These are phyloP conservation scores for Boletus huronensis DNA, from an alignment of 768 basidiomycete species.

Conservation along the genomic window DNA sequence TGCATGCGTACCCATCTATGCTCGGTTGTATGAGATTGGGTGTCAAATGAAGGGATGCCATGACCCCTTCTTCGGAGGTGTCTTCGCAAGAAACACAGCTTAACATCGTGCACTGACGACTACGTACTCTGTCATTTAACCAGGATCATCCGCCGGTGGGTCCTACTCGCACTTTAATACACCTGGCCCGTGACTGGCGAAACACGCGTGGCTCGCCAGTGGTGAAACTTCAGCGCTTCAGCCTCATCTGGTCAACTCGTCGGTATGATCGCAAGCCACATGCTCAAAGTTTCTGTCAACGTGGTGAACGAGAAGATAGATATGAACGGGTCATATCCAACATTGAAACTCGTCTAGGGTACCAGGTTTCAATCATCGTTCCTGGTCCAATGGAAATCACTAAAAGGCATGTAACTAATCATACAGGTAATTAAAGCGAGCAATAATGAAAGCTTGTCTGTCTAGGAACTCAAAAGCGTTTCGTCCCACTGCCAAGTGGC, in stretches of 20 bases:
- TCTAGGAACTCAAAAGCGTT: not conserved
- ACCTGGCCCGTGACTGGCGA: not conserved
- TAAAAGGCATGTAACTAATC: not conserved
- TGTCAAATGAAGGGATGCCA: not conserved
- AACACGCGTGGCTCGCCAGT: not conserved
- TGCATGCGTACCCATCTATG: constrained; percentile 27
- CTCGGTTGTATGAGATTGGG: not conserved
- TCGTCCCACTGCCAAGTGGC: not conserved
- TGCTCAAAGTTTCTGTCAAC: not conserved
- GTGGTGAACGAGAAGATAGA: not conserved
- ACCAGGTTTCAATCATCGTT: not conserved
- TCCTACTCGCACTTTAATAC: not conserved
- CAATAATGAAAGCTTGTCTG: not conserved
- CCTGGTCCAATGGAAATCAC: not conserved
- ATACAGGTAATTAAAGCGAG: not conserved
- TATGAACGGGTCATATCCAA: not conserved
- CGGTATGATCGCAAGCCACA: not conserved
- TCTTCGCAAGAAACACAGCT: not conserved
- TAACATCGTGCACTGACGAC: not conserved
- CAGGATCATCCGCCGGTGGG: not conserved
- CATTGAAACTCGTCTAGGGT: not conserved
- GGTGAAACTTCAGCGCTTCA: no score
- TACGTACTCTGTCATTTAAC: not conserved
- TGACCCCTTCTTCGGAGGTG: not conserved
- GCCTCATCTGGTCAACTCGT: no score